A percentile compares a stretch with the other conserved stretches of the same genome.
Evolutionary conservation across 352 stramenopile species (phyloP).

Genomic region (Globisporangium solare): DNA sequence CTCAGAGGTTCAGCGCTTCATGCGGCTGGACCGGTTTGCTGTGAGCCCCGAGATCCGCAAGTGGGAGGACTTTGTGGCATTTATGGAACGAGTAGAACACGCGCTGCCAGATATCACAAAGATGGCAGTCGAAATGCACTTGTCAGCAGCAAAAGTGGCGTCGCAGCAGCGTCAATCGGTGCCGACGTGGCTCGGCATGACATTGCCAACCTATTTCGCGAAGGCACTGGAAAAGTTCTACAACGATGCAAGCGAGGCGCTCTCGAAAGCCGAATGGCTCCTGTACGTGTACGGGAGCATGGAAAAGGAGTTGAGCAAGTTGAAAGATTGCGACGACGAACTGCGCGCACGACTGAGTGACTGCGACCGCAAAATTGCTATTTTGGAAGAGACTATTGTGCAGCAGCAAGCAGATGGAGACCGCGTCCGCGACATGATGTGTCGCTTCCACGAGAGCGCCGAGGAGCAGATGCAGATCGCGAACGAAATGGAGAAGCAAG

Average conservation of each 20-base stretch:
- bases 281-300: conserved; percentile 26
- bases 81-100: conserved; percentile 19
- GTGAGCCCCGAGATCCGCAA: conserved; percentile 1
- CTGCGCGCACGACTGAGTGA: conserved; percentile 10
- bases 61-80: conserved; percentile 14
- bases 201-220: conserved; percentile 17
- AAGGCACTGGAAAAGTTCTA: conserved; percentile 18
- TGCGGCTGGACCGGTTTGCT: conserved; percentile 4
- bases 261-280: conserved; percentile 19
- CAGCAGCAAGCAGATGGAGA: conserved; percentile 45
- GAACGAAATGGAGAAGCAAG: conserved; percentile 54
- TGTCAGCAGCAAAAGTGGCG: conserved; percentile 1
- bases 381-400: conserved; percentile 18
- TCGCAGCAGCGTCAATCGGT: background rate
- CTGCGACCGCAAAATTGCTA: conserved; percentile 27
- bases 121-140: conserved; percentile 24
- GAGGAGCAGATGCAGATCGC: conserved; percentile 63
- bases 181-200: conserved; percentile 9
- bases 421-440: conserved; percentile 50
- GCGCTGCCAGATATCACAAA: conserved; percentile 17
- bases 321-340: conserved; percentile 25
- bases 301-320: conserved; percentile 33
- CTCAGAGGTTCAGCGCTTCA: conserved; percentile 25
- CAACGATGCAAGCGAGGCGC: conserved; percentile 2
- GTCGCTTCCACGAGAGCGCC: conserved; percentile 45